phyloP scores from a whole-genome alignment of 2,329 filamentous ascomycete genomes.

The Cucurbitaria berberidis region DNA sequence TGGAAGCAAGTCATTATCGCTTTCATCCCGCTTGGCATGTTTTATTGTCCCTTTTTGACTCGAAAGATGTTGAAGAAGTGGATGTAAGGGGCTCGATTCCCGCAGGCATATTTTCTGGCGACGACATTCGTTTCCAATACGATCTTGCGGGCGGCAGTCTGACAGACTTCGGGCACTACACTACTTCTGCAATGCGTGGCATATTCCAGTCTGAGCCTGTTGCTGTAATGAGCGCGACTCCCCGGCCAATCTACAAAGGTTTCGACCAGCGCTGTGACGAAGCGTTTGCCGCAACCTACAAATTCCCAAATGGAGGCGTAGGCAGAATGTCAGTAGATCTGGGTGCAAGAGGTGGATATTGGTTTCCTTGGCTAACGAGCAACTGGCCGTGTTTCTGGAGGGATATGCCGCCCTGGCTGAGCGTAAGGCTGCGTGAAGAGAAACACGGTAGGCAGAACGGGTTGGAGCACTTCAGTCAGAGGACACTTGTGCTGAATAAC shows the following conservation, averaged over 20 bases:
- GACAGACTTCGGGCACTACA: slow-evolving; percentile 51
- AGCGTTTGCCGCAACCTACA: slow-evolving; percentile 28
- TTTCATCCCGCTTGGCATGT: slow-evolving; percentile 52
- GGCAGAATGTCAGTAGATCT: slow-evolving; percentile 24
- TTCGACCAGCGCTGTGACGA: slow-evolving; percentile 27
- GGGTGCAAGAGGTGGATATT: slow-evolving; percentile 20
- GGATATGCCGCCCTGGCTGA: slow-evolving; percentile 11
- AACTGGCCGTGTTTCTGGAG: slow-evolving; percentile 23
- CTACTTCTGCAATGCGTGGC: slow-evolving; percentile 38
- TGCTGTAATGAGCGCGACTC: slow-evolving; percentile 22
- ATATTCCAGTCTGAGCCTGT: slow-evolving; percentile 36
- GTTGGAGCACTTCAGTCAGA: slow-evolving; percentile 12
- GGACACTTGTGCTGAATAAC: slow-evolving; percentile 17
- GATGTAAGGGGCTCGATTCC: slow-evolving; percentile 35
- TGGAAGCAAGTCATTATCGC: slow-evolving; percentile 55
- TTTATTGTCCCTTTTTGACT: slow-evolving; percentile 46
- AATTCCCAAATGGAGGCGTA: slow-evolving; percentile 27
- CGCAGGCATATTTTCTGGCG: slow-evolving; percentile 29
- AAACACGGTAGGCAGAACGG: slow-evolving; percentile 10
- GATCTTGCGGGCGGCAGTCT: slow-evolving; percentile 47
- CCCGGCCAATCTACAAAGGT: slow-evolving; percentile 10
- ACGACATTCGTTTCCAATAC: slow-evolving; percentile 51
- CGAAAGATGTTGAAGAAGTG: slow-evolving; percentile 41
- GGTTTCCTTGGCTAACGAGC: slow-evolving; percentile 26
- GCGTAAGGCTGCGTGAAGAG: slow-evolving; percentile 15